Base-by-base conservation (phyloP, 306 rosid species). In the Castanopsis chinensis region DNA sequence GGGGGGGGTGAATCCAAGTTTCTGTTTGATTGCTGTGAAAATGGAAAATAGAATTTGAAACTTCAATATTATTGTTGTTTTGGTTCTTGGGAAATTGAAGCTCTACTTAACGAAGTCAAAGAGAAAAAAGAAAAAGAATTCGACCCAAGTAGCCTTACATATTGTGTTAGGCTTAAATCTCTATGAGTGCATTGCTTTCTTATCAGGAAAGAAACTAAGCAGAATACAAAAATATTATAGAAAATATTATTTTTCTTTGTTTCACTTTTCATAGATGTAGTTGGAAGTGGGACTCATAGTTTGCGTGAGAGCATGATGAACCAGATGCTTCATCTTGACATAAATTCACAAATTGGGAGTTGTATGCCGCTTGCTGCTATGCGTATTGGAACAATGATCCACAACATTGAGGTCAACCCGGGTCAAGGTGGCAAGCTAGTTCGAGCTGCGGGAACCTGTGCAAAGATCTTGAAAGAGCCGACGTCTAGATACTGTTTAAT, bases 391-490 rank as follows among this genome's bases (percentile, higher is more conserved):
- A 93, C 97, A 53, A 88, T 92, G 73, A 89, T 94, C 88, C 98
- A 91, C 90, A 91, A 91, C 84, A 83, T 92, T 20, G 98, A 92
- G 89, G 11, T 89, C 78, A 88, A 87, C 67, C 97, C 97, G 0
- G 94, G 98, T 77, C 94, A 94, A 89, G 97, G 98, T 18, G 97
- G 89, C 73, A 94, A 94, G 86, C 88, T 94, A 1, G 94, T 94
- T n/a, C 87, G 94, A 49, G 87, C 98, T 5, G 93, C 97, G 0
- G 98, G 98, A 74, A 88, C 97, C 12, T 72, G 59, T 70, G 97
- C 97, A 20, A 94, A 91, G 94, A 94, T 94, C 79, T 59, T 94
- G 73, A 94, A 94, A 80, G 97, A 94, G 21, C 92, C 94, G 18
- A 76, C 90, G 1, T 75, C 89, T 18, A 78, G 79, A 25, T 79